These are phyloP conservation scores for Nematocida sp. DNA, from an alignment of 371 early-diverging fungal genomes.

Conservation along the genomic window DNA sequence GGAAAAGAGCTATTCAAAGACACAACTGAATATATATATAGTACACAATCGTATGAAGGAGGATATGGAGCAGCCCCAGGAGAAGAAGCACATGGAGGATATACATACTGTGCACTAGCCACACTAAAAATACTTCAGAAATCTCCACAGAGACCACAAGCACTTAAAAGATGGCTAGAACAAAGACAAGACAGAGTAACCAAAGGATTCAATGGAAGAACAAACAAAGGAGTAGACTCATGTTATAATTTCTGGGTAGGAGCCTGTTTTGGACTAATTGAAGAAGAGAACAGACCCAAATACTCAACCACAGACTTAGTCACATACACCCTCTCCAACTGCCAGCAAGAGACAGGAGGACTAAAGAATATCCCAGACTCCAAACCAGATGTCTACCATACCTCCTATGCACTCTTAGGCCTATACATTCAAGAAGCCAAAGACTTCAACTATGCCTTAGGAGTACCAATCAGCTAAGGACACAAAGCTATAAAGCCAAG, in stretches of 20 bases:
- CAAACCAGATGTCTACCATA: slow-evolving; percentile 82
- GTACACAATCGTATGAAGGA: slow-evolving; percentile 81
- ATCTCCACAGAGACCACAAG: neutral
- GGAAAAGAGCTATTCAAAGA: slow-evolving; percentile 71
- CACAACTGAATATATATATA: slow-evolving; percentile 67
- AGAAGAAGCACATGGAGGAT: slow-evolving; percentile 89
- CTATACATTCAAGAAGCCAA: slow-evolving; percentile 21
- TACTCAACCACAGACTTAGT: slow-evolving; percentile 66
- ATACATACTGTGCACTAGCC: slow-evolving; percentile 83
- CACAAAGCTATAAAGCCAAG: no score
- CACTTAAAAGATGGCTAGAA: slow-evolving; percentile 69
- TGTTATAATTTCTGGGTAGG: slow-evolving; percentile 94
- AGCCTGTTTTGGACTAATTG: slow-evolving; percentile 67
- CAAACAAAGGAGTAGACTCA: slow-evolving; percentile 89
- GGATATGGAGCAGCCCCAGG: slow-evolving; percentile 78
- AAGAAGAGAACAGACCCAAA: neutral
- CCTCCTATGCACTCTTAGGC: slow-evolving; percentile 69
- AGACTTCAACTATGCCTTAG: slow-evolving; percentile 34
- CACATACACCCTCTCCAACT: slow-evolving; percentile 72
- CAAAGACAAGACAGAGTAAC: slow-evolving; percentile 76
- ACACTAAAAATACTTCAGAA: slow-evolving; percentile 72
- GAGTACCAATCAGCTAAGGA: slow-evolving; percentile 37
- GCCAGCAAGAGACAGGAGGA: slow-evolving; percentile 74
- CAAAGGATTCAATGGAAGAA: slow-evolving; percentile 87
- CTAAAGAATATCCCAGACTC: slow-evolving; percentile 80